A percentile compares a stretch with the other conserved stretches of the same genome.
Evolutionary conservation across 306 rosid species (phyloP).

Genomic region (Hippophae tibetana): DNA sequence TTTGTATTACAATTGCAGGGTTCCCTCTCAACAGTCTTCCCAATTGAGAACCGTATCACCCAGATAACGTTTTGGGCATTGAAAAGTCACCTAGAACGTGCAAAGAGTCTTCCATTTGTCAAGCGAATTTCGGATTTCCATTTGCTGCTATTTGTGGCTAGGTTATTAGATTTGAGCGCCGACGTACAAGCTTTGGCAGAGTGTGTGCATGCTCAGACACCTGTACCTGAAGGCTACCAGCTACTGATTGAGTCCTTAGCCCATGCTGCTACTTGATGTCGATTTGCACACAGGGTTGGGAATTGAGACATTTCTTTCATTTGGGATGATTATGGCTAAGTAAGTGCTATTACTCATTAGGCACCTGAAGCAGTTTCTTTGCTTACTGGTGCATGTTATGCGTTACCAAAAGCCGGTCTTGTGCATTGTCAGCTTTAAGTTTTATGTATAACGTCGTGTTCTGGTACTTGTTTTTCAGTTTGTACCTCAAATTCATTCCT

Average conservation of each 20-base stretch:
- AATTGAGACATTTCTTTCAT: too few relatives aligned
- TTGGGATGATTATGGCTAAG: too few relatives aligned
- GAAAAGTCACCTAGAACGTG: constrained; percentile 70
- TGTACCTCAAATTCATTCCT: too few relatives aligned
- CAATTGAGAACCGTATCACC: constrained; percentile 64
- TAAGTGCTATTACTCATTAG: too few relatives aligned
- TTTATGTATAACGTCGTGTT: too few relatives aligned
- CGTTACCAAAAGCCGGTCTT: too few relatives aligned
- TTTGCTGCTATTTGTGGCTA: constrained; percentile 61
- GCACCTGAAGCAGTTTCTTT: too few relatives aligned
- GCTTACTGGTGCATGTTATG: too few relatives aligned
- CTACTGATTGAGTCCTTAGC: constrained; percentile 90
- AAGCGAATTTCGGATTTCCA: constrained; percentile 88
- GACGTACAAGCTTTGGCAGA: constrained; percentile 84
- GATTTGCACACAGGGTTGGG: too few relatives aligned
- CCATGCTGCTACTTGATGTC: constrained; percentile 30
- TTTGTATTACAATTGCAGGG: constrained; percentile 47
- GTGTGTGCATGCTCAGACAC: constrained; percentile 63
- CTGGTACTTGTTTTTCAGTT: too few relatives aligned
- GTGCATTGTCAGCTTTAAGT: too few relatives aligned
- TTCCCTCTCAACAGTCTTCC: constrained; percentile 68
- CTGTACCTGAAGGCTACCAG: constrained; percentile 87
- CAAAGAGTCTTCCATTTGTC: constrained; percentile 62
- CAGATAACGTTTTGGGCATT: constrained; percentile 50
- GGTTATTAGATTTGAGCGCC: constrained; percentile 51